Base-by-base conservation (phyloP, 257 asterid species). In the Linderniella brevidens region DNA sequence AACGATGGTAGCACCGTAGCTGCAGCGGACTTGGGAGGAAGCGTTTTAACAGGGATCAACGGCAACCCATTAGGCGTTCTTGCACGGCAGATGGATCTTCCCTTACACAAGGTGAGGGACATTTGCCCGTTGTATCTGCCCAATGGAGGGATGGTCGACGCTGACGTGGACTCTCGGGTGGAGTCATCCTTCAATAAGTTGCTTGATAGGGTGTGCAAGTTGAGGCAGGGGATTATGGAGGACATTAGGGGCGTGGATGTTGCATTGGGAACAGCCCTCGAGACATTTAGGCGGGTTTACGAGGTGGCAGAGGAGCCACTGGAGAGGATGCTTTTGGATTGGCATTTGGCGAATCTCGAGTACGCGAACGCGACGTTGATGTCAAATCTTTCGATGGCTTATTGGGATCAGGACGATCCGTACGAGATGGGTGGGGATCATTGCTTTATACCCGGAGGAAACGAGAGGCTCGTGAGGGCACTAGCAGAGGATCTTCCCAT, bases 391-490 rank as follows among this genome's bases (percentile, higher is more conserved):
- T 88, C 98, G 5, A 84, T 88, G 93, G 85, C 92, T 1, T 88
- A 70, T 60, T 88, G 98, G 98, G 98, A 88, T 77, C 98, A 88
- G 50, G 98, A 88, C 17, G 98, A 88, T 55, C 98, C 98, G 0
- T 88, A 72, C 50, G 98, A 88, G 66, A 88, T 88, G 98, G 98
- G 98, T 11, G 96, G 98, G 1, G 98, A 88, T 64, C 98, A 88
- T 63, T 88, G 98, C 54, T 88, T 88, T 55, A 79, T 88, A 54
- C 98, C 98, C 0, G 98, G 98, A 37, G 98, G 98, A 32, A 88
- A 88, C 63, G 98, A 80, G 73, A 84, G 93, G 69, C 76, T 88
- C 14, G 60, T 85, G 42, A 58, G 84, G 60, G 82, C 82, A 17
- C 72, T 84, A 35, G 85, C 96, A 0, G 96, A 80, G 75, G 86